Conservation (phyloP, 805 yeast genomes). For the Sugiyamaella mastotermitis region DNA sequence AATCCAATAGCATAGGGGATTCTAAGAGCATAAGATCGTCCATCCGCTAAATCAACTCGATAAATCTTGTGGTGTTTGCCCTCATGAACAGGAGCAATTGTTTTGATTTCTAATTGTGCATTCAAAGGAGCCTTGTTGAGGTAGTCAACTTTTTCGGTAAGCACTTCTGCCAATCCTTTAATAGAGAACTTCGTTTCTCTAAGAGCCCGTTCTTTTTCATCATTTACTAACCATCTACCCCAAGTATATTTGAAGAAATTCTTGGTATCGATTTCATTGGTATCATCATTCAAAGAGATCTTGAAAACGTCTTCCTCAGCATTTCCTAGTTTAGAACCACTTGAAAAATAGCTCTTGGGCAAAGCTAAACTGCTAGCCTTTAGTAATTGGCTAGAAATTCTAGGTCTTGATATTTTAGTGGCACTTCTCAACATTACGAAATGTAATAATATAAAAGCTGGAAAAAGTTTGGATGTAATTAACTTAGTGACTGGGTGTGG, state of each 20-base stretch:
- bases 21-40: conserved; percentile 61
- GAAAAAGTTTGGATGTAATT: too few species aligned
- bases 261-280: conserved; percentile 12
- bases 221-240: conserved; percentile 92
- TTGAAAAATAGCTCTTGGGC: not conserved
- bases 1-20: conserved; percentile 79
- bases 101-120: conserved; percentile 49
- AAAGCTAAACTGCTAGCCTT: too few species aligned
- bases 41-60: conserved; percentile 58
- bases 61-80: conserved; percentile 92
- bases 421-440: too few species aligned
- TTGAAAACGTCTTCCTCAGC: conserved; percentile 10
- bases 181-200: conserved; percentile 79
- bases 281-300: conserved; percentile 13
- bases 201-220: conserved; percentile 62
- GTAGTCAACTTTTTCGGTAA: conserved; percentile 25
- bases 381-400: too few species aligned
- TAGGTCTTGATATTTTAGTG: too few species aligned
- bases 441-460: too few species aligned
- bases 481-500: too few species aligned
- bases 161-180: conserved; percentile 54
- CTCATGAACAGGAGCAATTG: conserved; percentile 81
- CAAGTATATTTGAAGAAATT: conserved; percentile 79
- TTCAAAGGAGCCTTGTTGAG: conserved; percentile 32
- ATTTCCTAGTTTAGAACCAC: too few species aligned